Base-by-base conservation (phyloP, 495 filamentous ascomycete genomes). In the Xylaria scruposa region DNA sequence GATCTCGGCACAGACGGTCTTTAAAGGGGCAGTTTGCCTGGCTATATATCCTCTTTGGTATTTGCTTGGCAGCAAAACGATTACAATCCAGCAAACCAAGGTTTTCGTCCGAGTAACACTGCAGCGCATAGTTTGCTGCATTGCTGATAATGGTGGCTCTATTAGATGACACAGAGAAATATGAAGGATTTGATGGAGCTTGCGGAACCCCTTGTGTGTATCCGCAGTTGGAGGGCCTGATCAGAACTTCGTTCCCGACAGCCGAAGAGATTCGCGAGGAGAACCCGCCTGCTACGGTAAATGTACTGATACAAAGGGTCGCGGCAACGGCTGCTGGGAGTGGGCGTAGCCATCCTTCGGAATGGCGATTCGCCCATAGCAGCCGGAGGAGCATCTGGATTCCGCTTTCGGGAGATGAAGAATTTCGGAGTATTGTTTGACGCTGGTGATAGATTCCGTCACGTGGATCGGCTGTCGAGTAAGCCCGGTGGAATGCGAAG, bases 361-460 rank as follows among this genome's bases (percentile, higher is more conserved):
- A 67, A 29, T 31, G 13, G 12, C 49, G 29, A 29, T 56, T 56
- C 10, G 31, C 64, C 46, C 47, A 40, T 17, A 56, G 1, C 21
- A 67, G 6, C 15, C 10, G 2, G 29, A 56, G 29, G 15, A 67
- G 64, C 47, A 54, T 38, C 40, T 38, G 19, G 4, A 74, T 47
- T 8, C 72, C 67, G 54, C 40, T 38, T 21, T 74, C 72, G 6
- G 72, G 66, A 2, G 60, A 24, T 31, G 68, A 53, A 9, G 49
- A n/a, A 12, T 53, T 53, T 4, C 49, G 49, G 19, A 53, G 6
- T 19, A 53, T 61, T 10, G 49, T 46, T 51, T 70, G 72, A 53
- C 62, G 61, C 36, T 74, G 68, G 42, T 74, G 72, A 26, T 74
- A 53, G 10, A 74, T 24, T 3, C 68, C 49, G 31, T 67, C 51